Percentiles rank a stretch among this genome's conserved stretches.
These are phyloP conservation scores for Rubia peregrina DNA, from an alignment of 305 asterid genomes.

Conservation along the genomic window DNA sequence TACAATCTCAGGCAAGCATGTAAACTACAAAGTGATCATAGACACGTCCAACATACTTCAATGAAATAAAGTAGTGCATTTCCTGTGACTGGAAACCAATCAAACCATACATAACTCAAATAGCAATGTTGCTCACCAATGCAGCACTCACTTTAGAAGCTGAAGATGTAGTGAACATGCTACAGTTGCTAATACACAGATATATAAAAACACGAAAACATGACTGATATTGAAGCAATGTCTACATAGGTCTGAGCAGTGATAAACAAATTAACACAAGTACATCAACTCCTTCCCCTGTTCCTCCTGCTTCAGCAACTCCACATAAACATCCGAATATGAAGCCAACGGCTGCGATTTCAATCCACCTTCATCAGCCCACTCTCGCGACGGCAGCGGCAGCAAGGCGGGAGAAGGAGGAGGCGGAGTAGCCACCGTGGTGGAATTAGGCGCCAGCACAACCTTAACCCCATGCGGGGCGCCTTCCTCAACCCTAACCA, in stretches of 20 bases:
- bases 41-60: neutral
- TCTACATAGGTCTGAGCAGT: slow-evolving; percentile 79
- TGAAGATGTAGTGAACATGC: no score
- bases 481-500: slow-evolving; percentile 2
- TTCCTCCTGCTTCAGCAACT: slow-evolving; percentile 42
- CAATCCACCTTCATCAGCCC: slow-evolving; percentile 39
- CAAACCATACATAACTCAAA: neutral
- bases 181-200: no score
- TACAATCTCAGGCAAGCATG: no score
- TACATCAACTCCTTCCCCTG: slow-evolving; percentile 35
- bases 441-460: slow-evolving; percentile 2
- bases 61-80: neutral
- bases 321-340: slow-evolving; percentile 67
- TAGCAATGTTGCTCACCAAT: no score
- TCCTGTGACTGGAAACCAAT: no score
- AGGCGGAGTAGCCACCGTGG: neutral
- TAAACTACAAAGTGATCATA: neutral
- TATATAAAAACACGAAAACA: no score
- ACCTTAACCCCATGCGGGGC: neutral
- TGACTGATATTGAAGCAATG: slow-evolving; percentile 73
- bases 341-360: slow-evolving; percentile 73
- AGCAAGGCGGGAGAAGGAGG: slow-evolving; percentile 1
- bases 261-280: slow-evolving; percentile 81
- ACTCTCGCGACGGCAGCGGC: slow-evolving; percentile 45
- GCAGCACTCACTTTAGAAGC: no score